phyloP scores from a whole-genome alignment of 1,284 basidiomycete species.

The Neonothopanus nambi region DNA sequence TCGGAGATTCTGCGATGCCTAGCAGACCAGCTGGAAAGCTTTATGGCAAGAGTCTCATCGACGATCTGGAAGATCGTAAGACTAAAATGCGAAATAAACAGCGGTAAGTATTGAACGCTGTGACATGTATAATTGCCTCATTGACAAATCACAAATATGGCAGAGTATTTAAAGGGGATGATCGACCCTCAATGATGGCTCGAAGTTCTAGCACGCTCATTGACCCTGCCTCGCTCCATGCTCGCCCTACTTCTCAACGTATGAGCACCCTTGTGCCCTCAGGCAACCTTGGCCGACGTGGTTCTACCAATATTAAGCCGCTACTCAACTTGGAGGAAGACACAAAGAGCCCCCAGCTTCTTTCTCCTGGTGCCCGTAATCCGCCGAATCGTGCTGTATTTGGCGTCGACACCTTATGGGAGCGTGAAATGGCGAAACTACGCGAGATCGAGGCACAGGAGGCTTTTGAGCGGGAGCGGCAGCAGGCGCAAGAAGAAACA shows the following conservation, averaged over 20 bases:
- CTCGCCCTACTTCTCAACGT: slow-evolving; percentile 44
- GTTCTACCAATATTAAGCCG: slow-evolving; percentile 53
- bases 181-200: slow-evolving; percentile 84
- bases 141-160: slow-evolving; percentile 10
- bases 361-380: slow-evolving; percentile 30
- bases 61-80: slow-evolving; percentile 76
- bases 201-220: slow-evolving; percentile 69
- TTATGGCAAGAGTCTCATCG: slow-evolving; percentile 78
- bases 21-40: slow-evolving; percentile 71
- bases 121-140: not conserved
- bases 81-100: slow-evolving; percentile 72
- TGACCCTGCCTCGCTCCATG: slow-evolving; percentile 61
- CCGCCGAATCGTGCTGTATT: slow-evolving; percentile 70
- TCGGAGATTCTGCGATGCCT: slow-evolving; percentile 40
- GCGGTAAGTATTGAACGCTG: slow-evolving; percentile 46
- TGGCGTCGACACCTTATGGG: slow-evolving; percentile 80
- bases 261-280: slow-evolving; percentile 43
- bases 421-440: slow-evolving; percentile 74
- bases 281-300: slow-evolving; percentile 42
- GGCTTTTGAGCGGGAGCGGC: slow-evolving; percentile 44
- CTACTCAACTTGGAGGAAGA: slow-evolving; percentile 63
- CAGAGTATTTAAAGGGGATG: slow-evolving; percentile 73
- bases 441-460: slow-evolving; percentile 68
- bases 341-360: slow-evolving; percentile 30
- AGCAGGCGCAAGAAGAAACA: slow-evolving; percentile 45